Base-by-base conservation (phyloP, 108 stramenopile genomes). In the Pseudonitzschia multiseries region DNA sequence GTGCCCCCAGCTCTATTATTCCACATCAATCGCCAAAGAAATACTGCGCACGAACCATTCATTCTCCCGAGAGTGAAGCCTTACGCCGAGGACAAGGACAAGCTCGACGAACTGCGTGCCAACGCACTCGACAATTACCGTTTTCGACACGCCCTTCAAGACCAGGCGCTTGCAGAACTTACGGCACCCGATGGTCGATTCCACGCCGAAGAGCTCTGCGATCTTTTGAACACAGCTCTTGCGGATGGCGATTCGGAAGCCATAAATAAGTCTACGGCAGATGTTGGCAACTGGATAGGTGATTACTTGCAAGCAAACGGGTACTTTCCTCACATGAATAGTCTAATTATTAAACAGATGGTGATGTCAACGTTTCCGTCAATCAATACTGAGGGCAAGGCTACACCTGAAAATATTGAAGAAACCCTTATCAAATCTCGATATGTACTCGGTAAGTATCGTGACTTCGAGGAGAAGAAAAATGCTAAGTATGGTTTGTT, bases 11-110 rank as follows among this genome's bases (percentile, higher is more conserved):
- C 78, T 29, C 24, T 46, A 8, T 42, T 77, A 24, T 65, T 71
- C 50, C 20, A 51, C 20, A 57, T 80, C 52, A 82, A 82, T 44
- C 53, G 50, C 36, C 20, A 77, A 17, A 60, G 84, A 29, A 52
- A 48, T 1, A 60, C 32, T 29, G 29, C 42, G 60, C 75, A 79
- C n/a, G 67, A 77, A 60, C 74, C 73, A 12, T 21, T 53, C 0
- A 50, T 85, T 24, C 53, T 85, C 5, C 78, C 79, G 8, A 52
- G 57, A 9, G 75, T 80, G 8, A 65, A 63, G 20, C 48, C 75
- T 0, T 85, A 85, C 50, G 78, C 56, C 8, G 84, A 85, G 62
- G 84, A 85, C 29, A 82, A 82, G 57, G 83, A 74, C 9, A 26
- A 69, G 28, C 69, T 77, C 36, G 31, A 70, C 0, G 59, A 74